phyloP scores from a whole-genome alignment of 495 filamentous ascomycete genomes.

The Pseudoneurospora amorphoporcata region DNA sequence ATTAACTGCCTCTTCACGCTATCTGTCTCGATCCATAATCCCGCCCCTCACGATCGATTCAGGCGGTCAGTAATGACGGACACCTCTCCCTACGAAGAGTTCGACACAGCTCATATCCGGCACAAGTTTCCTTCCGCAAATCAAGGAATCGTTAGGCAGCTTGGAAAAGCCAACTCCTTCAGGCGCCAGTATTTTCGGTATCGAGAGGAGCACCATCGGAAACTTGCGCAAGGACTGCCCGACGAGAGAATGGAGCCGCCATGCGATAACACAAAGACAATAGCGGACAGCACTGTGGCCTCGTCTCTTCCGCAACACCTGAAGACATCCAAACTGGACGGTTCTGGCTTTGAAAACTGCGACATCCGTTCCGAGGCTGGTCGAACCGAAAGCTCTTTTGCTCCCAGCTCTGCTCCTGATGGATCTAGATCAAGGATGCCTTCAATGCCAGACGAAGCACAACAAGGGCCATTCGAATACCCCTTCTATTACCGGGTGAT shows the following conservation, averaged over 20 bases:
- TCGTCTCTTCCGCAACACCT: constrained; percentile 7
- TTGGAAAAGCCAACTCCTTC: constrained; percentile 32
- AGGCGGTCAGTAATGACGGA: constrained; percentile 3
- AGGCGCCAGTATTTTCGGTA: constrained; percentile 34
- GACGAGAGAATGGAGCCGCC: neutral
- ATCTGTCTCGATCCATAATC: constrained; percentile 13
- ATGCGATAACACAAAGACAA: neutral
- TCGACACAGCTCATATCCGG: constrained; percentile 3
- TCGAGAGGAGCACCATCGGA: too few relatives aligned
- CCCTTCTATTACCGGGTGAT: constrained; percentile 27
- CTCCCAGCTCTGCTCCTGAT: constrained; percentile 1
- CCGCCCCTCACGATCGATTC: constrained; percentile 19
- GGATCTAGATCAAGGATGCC: constrained; percentile 4
- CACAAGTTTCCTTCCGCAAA: neutral
- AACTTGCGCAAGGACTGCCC: constrained; percentile 19
- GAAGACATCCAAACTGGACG: neutral
- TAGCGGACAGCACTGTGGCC: constrained; percentile 7
- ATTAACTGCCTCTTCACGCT: constrained; percentile 12
- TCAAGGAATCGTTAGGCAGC: constrained; percentile 16
- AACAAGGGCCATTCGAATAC: constrained; percentile 22
- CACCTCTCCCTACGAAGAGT: constrained; percentile 6
- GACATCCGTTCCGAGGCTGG: constrained; percentile 13
- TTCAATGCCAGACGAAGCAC: constrained; percentile 8
- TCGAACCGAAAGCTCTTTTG: constrained; percentile 11
- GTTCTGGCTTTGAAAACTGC: neutral